These are phyloP conservation scores for Plasmodium gallinaceum DNA, from an alignment of 169 alveolate species.

Conservation along the genomic window DNA sequence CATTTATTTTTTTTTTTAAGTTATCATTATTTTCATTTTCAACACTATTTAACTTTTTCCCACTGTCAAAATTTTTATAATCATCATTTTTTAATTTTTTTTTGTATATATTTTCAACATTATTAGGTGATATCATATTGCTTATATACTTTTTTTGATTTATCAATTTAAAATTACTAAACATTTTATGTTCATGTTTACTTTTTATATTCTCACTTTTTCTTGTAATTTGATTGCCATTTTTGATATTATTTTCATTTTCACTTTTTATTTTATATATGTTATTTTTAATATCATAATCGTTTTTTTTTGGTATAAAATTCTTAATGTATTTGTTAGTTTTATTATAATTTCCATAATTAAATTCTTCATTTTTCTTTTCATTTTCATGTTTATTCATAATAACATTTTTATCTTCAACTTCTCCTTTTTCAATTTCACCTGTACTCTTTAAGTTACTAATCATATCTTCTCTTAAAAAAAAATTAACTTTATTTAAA, in stretches of 20 bases:
- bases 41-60: neutral
- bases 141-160: slow-evolving; percentile 1
- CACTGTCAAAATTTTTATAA: neutral
- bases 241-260: neutral
- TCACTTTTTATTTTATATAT: neutral
- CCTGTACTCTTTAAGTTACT: neutral
- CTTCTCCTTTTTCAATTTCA: slow-evolving; percentile 1
- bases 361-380: too few species aligned
- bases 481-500: slow-evolving; percentile 22
- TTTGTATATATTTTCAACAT: neutral
- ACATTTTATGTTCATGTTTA: neutral
- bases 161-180: neutral
- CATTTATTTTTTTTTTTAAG: too few species aligned
- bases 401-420: neutral
- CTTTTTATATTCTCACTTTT: slow-evolving; percentile 1
- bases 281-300: neutral
- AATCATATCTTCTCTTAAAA: slow-evolving; percentile 39
- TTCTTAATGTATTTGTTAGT: too few species aligned
- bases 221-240: neutral
- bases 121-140: slow-evolving; percentile 1
- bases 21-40: neutral
- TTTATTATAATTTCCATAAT: too few species aligned
- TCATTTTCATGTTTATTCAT: too few species aligned
- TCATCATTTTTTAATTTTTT: neutral
- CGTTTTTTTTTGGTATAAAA: too few species aligned